These are phyloP conservation scores for Boechera stricta DNA, from an alignment of 345 rosid genomes.

Conservation along the genomic window DNA sequence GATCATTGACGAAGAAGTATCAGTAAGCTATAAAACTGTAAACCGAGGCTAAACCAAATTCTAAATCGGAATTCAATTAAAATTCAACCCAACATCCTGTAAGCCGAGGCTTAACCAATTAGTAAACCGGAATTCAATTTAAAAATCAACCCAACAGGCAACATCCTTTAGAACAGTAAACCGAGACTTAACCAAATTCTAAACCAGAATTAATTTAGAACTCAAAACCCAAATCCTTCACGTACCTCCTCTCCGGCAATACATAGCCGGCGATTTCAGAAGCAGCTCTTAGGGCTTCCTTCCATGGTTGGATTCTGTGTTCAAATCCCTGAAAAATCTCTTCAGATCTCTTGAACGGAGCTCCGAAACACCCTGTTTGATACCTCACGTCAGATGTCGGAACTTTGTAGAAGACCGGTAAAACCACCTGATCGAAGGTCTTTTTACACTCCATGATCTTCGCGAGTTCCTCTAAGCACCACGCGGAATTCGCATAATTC, in stretches of 20 bases:
- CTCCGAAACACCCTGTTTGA: conserved; percentile 36
- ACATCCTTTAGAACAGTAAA: too few species aligned
- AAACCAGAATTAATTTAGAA: background rate
- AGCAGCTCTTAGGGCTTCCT: conserved; percentile 18
- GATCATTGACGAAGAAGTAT: too few species aligned
- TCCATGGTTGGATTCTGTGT: conserved; percentile 29
- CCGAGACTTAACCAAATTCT: background rate
- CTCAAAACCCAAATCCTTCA: background rate
- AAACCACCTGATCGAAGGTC: conserved; percentile 17
- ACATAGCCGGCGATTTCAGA: conserved; percentile 41
- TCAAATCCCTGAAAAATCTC: conserved; percentile 3
- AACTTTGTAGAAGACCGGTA: conserved; percentile 46
- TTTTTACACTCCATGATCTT: conserved; percentile 36
- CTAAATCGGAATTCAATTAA: background rate
- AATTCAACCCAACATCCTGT: background rate
- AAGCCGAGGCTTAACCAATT: background rate
- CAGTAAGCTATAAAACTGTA: too few species aligned
- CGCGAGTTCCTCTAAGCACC: conserved; percentile 46
- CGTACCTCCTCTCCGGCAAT: conserved; percentile 33
- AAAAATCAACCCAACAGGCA: too few species aligned
- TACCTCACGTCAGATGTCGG: conserved; percentile 21
- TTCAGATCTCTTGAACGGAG: conserved; percentile 27
- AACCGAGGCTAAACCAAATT: background rate
- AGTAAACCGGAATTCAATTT: background rate
- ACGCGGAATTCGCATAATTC: conserved; percentile 34